A percentile compares a stretch with the other conserved stretches of the same genome.
Conservation (phyloP, 2,329 filamentous ascomycete species). For the Penicillium sp. region DNA sequence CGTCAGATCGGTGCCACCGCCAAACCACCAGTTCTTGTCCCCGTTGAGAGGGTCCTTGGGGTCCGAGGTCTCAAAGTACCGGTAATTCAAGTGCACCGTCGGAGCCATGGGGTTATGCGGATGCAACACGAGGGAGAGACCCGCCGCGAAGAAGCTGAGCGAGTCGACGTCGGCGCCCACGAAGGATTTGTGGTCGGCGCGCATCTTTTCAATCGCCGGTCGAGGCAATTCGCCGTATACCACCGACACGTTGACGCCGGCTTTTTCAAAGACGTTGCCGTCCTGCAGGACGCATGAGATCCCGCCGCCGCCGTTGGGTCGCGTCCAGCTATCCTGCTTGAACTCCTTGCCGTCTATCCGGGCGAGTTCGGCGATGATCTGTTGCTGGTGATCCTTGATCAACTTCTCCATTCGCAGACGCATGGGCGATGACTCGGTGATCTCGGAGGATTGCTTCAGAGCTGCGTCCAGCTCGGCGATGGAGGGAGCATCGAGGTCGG, state of each 20-base stretch:
- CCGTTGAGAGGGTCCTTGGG: conserved; percentile 63
- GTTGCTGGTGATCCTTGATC: conserved; percentile 85
- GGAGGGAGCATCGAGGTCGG: conserved; percentile 46
- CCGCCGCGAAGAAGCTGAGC: conserved; percentile 91
- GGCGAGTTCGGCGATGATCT: conserved; percentile 78
- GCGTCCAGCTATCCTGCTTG: conserved; percentile 76
- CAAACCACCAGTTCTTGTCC: conserved; percentile 89
- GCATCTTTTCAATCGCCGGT: conserved; percentile 86
- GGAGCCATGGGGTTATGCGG: conserved; percentile 94
- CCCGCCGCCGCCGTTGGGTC: conserved; percentile 83
- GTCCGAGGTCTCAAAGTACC: conserved; percentile 94
- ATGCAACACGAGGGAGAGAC: conserved; percentile 87
- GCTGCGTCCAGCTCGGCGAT: conserved; percentile 82
- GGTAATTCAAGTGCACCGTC: conserved; percentile 96
- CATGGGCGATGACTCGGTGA: conserved; percentile 81
- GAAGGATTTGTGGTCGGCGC: conserved; percentile 87
- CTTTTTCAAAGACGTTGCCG: conserved; percentile 96
- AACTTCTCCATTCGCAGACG: conserved; percentile 95
- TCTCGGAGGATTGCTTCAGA: conserved; percentile 68
- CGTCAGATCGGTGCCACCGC: conserved; percentile 88
- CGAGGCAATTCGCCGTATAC: conserved; percentile 89
- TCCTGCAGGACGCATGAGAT: conserved; percentile 94
- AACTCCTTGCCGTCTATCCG: conserved; percentile 79
- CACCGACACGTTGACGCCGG: conserved; percentile 87
- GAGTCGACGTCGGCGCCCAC: conserved; percentile 68